A percentile compares a stretch with the other conserved stretches of the same genome.
Conservation (phyloP, 129 eudicot species). For the Helichrysum umbraculigerum region DNA sequence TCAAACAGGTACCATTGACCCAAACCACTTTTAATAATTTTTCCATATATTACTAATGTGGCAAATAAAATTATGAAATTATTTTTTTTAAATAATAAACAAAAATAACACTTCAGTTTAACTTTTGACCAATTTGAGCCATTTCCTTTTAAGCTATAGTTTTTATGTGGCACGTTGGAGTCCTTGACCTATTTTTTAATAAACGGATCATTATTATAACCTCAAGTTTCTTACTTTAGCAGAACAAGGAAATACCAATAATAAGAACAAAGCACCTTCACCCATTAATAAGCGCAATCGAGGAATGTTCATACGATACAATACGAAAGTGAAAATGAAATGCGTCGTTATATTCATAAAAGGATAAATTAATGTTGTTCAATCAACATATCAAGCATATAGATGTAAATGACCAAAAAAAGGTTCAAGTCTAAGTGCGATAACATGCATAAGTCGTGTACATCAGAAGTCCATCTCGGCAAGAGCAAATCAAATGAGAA, state of each 20-base stretch:
- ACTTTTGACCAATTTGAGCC: too few species aligned
- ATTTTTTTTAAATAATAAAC: too few species aligned
- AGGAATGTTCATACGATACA: constrained; percentile 1
- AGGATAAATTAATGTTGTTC: not conserved
- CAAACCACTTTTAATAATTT: too few species aligned
- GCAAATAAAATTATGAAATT: too few species aligned
- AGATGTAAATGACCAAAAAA: constrained; percentile 1
- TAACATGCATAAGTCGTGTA: constrained; percentile 21
- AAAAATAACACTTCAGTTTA: too few species aligned
- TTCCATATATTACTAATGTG: too few species aligned
- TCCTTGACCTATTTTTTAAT: too few species aligned
- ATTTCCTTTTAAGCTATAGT: too few species aligned
- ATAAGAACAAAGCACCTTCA: constrained; percentile 17
- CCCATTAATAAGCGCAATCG: not conserved
- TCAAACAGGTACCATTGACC: too few species aligned
- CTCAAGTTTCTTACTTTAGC: not conserved
- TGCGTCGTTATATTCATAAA: constrained; percentile 3
- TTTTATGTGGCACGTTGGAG: too few species aligned
- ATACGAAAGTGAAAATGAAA: constrained; percentile 14
- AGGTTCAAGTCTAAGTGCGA: not conserved
- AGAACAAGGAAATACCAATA: not conserved
- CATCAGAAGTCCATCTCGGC: constrained; percentile 18
- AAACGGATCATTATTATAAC: too few species aligned
- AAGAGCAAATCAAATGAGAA: constrained; percentile 18
- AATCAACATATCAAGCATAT: constrained; percentile 15